phyloP scores from a whole-genome alignment of 345 rosid genomes.

The Gossypium bickii region DNA sequence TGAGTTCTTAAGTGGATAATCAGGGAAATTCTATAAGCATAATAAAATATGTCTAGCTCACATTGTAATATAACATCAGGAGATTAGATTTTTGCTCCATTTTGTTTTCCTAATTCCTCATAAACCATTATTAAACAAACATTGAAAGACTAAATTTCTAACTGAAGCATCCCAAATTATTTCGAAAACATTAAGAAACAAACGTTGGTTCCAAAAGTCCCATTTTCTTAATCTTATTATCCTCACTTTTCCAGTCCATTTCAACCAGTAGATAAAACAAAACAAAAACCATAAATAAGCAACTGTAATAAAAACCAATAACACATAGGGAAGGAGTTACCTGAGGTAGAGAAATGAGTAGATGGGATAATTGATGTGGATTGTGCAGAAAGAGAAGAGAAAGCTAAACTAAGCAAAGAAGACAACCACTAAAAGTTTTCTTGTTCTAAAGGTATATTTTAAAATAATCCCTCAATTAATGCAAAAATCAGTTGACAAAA shows the following conservation, averaged over 20 bases:
- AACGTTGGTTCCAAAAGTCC: background rate
- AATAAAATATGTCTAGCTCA: background rate
- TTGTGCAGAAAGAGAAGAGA: slow-evolving; percentile 15
- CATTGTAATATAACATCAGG: background rate
- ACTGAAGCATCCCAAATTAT: background rate
- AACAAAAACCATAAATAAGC: background rate
- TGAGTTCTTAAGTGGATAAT: too few relatives aligned
- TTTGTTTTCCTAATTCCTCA: background rate
- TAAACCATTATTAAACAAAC: background rate
- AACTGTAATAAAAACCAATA: background rate
- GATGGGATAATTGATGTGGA: slow-evolving; percentile 24
- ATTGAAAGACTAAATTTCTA: background rate
- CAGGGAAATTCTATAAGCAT: background rate
- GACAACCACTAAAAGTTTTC: background rate
- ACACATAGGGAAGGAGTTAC: background rate
- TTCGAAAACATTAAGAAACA: background rate
- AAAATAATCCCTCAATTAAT: background rate
- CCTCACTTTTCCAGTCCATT: background rate
- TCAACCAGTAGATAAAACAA: background rate
- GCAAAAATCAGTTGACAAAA: background rate
- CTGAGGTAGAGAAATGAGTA: slow-evolving; percentile 24
- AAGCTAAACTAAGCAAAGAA: slow-evolving; percentile 3
- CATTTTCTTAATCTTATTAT: background rate
- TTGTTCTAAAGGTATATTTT: background rate
- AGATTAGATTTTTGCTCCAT: background rate